Percentiles rank a stretch among this genome's conserved stretches.
These are phyloP conservation scores for Capsicum rhomboideum DNA, from an alignment of 257 asterid species.

Conservation along the genomic window DNA sequence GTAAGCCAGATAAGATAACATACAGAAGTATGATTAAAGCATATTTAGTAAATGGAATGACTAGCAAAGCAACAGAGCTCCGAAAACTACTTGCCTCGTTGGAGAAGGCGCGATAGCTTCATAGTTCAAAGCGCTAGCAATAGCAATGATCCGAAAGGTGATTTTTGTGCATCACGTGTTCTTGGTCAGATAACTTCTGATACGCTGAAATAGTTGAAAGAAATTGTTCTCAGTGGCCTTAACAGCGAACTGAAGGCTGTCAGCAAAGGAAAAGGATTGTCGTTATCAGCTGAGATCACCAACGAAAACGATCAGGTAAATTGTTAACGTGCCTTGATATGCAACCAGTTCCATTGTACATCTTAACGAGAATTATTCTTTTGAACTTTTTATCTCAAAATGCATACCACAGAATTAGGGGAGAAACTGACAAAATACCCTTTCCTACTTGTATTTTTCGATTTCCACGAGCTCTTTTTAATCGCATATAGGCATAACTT, in stretches of 20 bases:
- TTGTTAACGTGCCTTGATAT: background rate
- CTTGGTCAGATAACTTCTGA: background rate
- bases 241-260: background rate
- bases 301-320: background rate
- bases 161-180: background rate
- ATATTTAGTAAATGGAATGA: slow-evolving; percentile 51
- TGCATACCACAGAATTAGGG: background rate
- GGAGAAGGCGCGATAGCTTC: background rate
- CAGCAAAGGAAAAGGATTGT: background rate
- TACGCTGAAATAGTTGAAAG: background rate
- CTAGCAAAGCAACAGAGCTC: slow-evolving; percentile 51
- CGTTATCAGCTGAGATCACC: background rate
- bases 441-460: background rate
- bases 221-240: background rate
- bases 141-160: background rate
- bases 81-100: slow-evolving; percentile 43
- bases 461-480: background rate
- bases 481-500: background rate
- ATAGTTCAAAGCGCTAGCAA: background rate
- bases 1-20: slow-evolving; percentile 69
- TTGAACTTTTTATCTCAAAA: background rate
- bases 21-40: slow-evolving; percentile 79
- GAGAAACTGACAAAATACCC: background rate
- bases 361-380: background rate
- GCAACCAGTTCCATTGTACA: background rate